Conservation (phyloP, 805 yeast genomes). For the Barnettozyma pratensis region DNA sequence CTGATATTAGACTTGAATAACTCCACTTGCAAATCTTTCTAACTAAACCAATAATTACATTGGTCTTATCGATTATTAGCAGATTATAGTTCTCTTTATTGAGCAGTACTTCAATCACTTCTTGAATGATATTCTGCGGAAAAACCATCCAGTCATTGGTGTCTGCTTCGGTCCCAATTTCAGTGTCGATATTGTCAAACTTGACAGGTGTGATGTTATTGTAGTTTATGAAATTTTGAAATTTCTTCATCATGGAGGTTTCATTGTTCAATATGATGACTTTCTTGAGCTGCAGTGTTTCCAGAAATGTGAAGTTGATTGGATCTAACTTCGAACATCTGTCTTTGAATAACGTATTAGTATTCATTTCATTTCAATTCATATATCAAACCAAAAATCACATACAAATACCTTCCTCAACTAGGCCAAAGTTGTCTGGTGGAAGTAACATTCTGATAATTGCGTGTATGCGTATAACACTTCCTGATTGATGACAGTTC, state of each 20-base stretch:
- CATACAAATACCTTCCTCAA: conserved; percentile 70
- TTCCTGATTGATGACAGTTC: too few species aligned
- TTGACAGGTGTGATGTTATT: conserved; percentile 44
- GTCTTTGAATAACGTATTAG: conserved; percentile 27
- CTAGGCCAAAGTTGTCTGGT: conserved; percentile 89
- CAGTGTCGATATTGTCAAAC: conserved; percentile 29
- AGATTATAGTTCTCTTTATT: conserved; percentile 61
- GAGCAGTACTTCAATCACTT: conserved; percentile 60
- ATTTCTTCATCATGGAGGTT: conserved; percentile 62
- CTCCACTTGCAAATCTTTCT: conserved; percentile 88
- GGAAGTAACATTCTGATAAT: conserved; percentile 48
- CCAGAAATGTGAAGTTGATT: conserved; percentile 71
- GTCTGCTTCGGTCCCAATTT: conserved; percentile 16
- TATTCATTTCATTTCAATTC: neutral
- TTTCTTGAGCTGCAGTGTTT: conserved; percentile 62
- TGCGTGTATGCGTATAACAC: neutral
- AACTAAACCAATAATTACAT: conserved; percentile 73
- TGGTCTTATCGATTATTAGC: conserved; percentile 73
- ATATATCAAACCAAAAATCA: neutral
- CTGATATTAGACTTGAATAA: conserved; percentile 76
- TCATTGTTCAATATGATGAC: conserved; percentile 80
- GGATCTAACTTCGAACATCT: conserved; percentile 77
- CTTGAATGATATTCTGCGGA: conserved; percentile 57
- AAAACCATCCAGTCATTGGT: conserved; percentile 61
- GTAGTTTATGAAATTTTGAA: conserved; percentile 59